Base-by-base conservation (phyloP, 441 rosid species). In the Brassica hybrid region DNA sequence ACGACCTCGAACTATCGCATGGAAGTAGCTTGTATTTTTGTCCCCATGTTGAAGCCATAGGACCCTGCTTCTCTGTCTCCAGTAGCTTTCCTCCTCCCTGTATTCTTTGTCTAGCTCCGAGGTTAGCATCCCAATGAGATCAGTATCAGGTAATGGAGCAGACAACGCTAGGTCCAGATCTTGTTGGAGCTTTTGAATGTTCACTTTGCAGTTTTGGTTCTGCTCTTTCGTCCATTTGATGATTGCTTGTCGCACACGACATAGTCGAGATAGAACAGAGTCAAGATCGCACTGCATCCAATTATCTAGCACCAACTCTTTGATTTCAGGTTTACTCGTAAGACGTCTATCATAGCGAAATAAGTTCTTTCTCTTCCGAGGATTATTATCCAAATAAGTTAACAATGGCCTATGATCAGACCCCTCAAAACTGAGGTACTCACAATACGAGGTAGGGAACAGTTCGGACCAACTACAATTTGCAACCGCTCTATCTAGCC, bases 111-210 rank as follows among this genome's bases (percentile, higher is more conserved):
- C 1, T 0, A 41, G n/a, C 2, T 41, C 48, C 0, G 48, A 41
- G 0, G 48, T 41, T 0, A 41, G n/a, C 48, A 41, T 41, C 2
- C 48, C 48, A 3, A 41, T 41, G 0, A 41, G 13, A 41, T 41
- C 48, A 2, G 48, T 41, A 3, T 41, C 4, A 2, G 48, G 48
- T 0, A 11, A 0, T 0, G 5, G n/a, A 0, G 48, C 2, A 0
- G 48, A 41, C 0, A 41, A 5, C 0, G 48, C n/a, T 2, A 1
- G 0, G 0, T 41, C n/a, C 0, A 41, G n/a, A 1, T 11, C n/a
- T 0, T 41, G 13, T 3, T 41, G 48, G 3, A 41, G 48, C 0
- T 2, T 2, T 1, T 10, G 48, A 0, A 41, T 41, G 1, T 41
- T 10, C 1, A 0, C n/a, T 0, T 10, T 41, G 48, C n/a, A 2